phyloP scores from a whole-genome alignment of 2,329 filamentous ascomycete species.

The Raffaelea albimanens region DNA sequence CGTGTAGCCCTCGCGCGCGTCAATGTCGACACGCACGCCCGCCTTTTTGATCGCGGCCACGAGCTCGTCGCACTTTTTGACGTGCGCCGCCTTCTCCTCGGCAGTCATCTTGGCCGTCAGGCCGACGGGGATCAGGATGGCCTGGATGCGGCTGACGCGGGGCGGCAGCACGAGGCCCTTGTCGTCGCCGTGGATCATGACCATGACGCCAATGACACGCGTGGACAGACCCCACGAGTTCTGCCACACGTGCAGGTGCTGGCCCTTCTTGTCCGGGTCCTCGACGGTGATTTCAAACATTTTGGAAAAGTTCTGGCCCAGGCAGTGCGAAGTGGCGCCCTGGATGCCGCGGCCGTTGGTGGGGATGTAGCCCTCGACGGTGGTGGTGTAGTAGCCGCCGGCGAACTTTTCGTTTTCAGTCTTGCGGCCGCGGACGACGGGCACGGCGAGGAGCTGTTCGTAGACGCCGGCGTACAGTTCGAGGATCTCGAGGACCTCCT shows the following conservation, averaged over 20 bases:
- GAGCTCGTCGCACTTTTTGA: constrained; percentile 66
- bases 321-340: constrained; percentile 85
- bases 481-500: constrained; percentile 87
- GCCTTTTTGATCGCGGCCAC: constrained; percentile 58
- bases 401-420: constrained; percentile 98
- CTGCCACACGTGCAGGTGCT: constrained; percentile 86
- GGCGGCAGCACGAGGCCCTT: constrained; percentile 91
- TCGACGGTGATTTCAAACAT: constrained; percentile 98
- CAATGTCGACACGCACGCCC: constrained; percentile 69
- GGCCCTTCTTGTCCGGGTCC: constrained; percentile 73
- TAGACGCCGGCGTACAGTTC: constrained; percentile 90
- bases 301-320: constrained; percentile 97
- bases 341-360: constrained; percentile 94
- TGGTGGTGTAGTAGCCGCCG: constrained; percentile 92
- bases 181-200: constrained; percentile 95
- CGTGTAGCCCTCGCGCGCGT: constrained; percentile 83
- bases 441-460: constrained; percentile 86
- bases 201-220: constrained; percentile 95
- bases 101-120: constrained; percentile 79
- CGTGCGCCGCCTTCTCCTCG: constrained; percentile 68
- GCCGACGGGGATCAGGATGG: constrained; percentile 83
- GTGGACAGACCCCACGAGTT: constrained; percentile 99
- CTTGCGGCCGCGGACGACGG: constrained; percentile 87
- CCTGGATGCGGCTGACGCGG: constrained; percentile 76
- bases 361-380: constrained; percentile 93